Evolutionary conservation across 352 stramenopile genomes (phyloP).

Genomic region (Pythium diclinum): DNA sequence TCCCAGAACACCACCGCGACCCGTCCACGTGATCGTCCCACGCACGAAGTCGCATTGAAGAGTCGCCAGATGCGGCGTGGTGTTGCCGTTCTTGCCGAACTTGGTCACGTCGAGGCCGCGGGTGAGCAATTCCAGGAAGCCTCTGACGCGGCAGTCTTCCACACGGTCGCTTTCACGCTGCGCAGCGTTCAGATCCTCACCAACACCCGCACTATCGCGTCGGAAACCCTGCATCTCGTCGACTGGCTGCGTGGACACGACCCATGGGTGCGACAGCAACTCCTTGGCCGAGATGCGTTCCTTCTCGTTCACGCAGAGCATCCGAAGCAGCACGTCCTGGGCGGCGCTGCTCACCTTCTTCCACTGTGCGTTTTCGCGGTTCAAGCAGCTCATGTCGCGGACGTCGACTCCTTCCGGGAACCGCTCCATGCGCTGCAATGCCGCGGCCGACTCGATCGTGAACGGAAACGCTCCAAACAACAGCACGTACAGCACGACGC

Average conservation of each 20-base stretch:
- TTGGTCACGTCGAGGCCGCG: conserved; percentile 66
- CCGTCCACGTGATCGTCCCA: conserved; percentile 55
- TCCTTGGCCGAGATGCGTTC: conserved; percentile 65
- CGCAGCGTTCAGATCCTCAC: conserved; percentile 2
- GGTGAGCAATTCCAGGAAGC: conserved; percentile 63
- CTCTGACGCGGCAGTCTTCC: conserved; percentile 50
- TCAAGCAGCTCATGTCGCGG: conserved; percentile 79
- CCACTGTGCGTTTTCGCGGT: conserved; percentile 56
- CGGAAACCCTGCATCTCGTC: neutral
- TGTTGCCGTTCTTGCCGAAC: conserved; percentile 44
- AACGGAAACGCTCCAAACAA: conserved; percentile 80
- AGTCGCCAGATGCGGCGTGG: conserved; percentile 38
- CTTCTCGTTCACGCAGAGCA: conserved; percentile 45
- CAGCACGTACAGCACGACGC: conserved; percentile 75
- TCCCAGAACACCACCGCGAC: conserved; percentile 24
- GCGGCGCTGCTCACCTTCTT: conserved; percentile 43
- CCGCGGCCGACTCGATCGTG: conserved; percentile 64
- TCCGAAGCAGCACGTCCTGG: conserved; percentile 61
- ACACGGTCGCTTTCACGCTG: conserved; percentile 34
- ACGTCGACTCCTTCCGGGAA: conserved; percentile 64
- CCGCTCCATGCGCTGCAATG: conserved; percentile 58
- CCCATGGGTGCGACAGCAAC: conserved; percentile 63
- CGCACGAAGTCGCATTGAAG: conserved; percentile 60
- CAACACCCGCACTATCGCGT: conserved; percentile 7
- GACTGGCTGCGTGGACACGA: conserved; percentile 23